phyloP scores from a whole-genome alignment of 2,329 filamentous ascomycete species.

The Sporothrix protearum region DNA sequence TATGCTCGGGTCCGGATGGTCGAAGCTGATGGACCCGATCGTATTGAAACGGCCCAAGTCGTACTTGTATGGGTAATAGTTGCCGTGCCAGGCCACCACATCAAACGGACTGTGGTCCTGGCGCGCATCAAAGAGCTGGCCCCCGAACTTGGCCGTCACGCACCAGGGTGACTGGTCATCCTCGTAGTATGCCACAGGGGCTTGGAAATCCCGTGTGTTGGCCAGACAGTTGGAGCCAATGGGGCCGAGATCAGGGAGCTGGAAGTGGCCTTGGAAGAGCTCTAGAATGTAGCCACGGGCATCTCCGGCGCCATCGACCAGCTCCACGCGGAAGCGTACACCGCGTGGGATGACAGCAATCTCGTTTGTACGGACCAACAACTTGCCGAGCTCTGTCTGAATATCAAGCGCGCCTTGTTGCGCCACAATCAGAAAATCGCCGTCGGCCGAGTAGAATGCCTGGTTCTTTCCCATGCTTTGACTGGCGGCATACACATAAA shows the following conservation, averaged over 20 bases:
- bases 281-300: slow-evolving; percentile 72
- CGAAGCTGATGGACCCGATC: slow-evolving; percentile 69
- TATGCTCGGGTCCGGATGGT: slow-evolving; percentile 75
- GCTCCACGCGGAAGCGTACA: slow-evolving; percentile 66
- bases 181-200: slow-evolving; percentile 63
- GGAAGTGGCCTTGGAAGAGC: slow-evolving; percentile 68
- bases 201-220: slow-evolving; percentile 71
- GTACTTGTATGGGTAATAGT: slow-evolving; percentile 79
- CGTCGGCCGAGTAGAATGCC: slow-evolving; percentile 82
- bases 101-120: slow-evolving; percentile 72
- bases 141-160: slow-evolving; percentile 63
- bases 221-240: slow-evolving; percentile 71
- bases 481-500: slow-evolving; percentile 75
- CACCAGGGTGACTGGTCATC: slow-evolving; percentile 44
- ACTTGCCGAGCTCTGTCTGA: slow-evolving; percentile 69
- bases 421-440: slow-evolving; percentile 71
- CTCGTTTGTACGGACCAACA: slow-evolving; percentile 74
- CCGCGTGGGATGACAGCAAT: slow-evolving; percentile 73
- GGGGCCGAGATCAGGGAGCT: slow-evolving; percentile 67
- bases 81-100: slow-evolving; percentile 76
- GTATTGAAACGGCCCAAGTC: slow-evolving; percentile 73
- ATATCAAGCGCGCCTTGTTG: slow-evolving; percentile 73
- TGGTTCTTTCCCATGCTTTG: slow-evolving; percentile 70
- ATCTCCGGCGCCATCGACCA: slow-evolving; percentile 45
- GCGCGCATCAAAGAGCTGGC: slow-evolving; percentile 60